Evolutionary conservation across 108 stramenopile species (phyloP).

Genomic region (Cylindrotheca fusiformis): DNA sequence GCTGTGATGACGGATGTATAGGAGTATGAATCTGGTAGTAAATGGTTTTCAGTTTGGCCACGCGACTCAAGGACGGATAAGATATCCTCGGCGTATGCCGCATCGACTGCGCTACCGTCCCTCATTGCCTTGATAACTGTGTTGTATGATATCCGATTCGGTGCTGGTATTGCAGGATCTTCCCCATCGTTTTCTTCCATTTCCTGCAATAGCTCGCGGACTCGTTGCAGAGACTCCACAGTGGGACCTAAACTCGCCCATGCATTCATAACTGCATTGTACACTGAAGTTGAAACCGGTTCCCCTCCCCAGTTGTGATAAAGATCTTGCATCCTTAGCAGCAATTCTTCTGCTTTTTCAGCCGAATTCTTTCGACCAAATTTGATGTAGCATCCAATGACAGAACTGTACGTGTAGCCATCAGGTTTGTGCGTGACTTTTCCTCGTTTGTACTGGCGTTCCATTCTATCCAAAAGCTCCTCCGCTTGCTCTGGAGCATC

Average conservation of each 20-base stretch:
- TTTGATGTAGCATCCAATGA: constrained; percentile 25
- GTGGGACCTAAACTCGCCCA: constrained; percentile 45
- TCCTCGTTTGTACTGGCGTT: constrained; percentile 15
- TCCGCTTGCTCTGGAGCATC: constrained; percentile 28
- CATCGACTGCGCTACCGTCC: constrained; percentile 10
- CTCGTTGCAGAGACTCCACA: constrained; percentile 27
- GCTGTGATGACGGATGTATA: constrained; percentile 34
- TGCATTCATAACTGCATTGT: constrained; percentile 59
- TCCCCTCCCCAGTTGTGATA: constrained; percentile 29
- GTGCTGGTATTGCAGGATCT: constrained; percentile 12
- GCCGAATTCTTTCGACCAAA: constrained; percentile 26
- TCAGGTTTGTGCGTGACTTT: constrained; percentile 24
- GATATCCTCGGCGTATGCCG: constrained; percentile 22
- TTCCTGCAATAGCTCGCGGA: constrained; percentile 31
- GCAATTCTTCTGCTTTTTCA: constrained; percentile 33
- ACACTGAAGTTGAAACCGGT: constrained; percentile 30
- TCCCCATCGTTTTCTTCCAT: constrained; percentile 44
- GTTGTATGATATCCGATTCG: constrained; percentile 32
- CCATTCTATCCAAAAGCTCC: constrained; percentile 29
- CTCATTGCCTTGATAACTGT: constrained; percentile 30
- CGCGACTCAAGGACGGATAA: constrained; percentile 9
- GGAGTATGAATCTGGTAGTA: constrained; percentile 25
- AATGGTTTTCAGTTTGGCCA: constrained; percentile 2
- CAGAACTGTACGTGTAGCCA: constrained; percentile 23
- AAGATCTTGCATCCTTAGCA: constrained; percentile 39